Evolutionary conservation across 2,329 filamentous ascomycete genomes (phyloP).

Genomic region (Seiridium cupressi): DNA sequence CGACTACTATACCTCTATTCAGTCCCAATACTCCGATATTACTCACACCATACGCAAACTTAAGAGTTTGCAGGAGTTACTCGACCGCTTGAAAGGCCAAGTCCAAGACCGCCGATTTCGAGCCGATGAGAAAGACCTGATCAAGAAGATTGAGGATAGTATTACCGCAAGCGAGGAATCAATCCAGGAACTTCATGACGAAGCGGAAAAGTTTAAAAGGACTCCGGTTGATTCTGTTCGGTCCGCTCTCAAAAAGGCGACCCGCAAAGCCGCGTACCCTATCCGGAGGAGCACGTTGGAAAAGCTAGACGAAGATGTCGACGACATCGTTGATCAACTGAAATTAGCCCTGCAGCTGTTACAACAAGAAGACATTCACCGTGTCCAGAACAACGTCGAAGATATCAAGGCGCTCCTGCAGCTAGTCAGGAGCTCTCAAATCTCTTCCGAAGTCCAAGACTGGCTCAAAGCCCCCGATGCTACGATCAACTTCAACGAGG

Average conservation of each 20-base stretch:
- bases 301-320: conserved; percentile 35
- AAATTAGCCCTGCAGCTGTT: conserved; percentile 29
- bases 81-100: conserved; percentile 19
- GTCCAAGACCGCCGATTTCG: conserved; percentile 1
- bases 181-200: conserved; percentile 4
- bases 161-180: conserved; percentile 5
- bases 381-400: conserved; percentile 23
- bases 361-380: conserved; percentile 23
- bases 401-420: conserved; percentile 23
- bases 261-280: conserved; percentile 24
- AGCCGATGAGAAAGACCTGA: conserved; percentile 3
- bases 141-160: conserved; percentile 5
- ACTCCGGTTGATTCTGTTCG: conserved; percentile 6
- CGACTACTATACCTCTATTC: conserved; percentile 30
- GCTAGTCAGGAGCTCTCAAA: conserved; percentile 19
- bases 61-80: conserved; percentile 18
- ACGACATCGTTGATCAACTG: conserved; percentile 27
- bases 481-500: conserved; percentile 29
- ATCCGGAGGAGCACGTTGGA: conserved; percentile 34
- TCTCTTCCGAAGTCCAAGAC: conserved; percentile 20
- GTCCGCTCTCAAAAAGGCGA: conserved; percentile 12
- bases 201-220: conserved; percentile 18
- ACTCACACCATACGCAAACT: conserved; percentile 24
- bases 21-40: conserved; percentile 23
- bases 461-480: conserved; percentile 37